phyloP scores from a whole-genome alignment of 2,329 filamentous ascomycete genomes.

The Dendryphion nanum region DNA sequence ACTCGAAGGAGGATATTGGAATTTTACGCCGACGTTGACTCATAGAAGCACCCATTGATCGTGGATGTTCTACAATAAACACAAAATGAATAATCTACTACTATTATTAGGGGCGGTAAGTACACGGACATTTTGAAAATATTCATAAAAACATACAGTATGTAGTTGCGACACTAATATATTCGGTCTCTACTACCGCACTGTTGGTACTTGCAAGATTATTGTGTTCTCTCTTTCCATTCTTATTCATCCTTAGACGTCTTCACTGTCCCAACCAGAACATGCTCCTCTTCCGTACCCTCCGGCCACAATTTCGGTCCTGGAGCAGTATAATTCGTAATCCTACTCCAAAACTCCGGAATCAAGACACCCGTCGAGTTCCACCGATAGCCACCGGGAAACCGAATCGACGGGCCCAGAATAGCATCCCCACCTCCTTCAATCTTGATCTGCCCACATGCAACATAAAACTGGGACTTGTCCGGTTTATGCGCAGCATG shows the following conservation, averaged over 20 bases:
- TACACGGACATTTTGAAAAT: no score
- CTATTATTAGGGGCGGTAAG: no score
- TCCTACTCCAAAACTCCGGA: conserved; percentile 13
- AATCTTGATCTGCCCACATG: conserved; percentile 42
- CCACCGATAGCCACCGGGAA: conserved; percentile 39
- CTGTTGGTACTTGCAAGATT: no score
- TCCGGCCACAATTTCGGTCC: conserved; percentile 7
- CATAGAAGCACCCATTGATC: no score
- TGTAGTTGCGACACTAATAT: no score
- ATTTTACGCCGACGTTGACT: no score
- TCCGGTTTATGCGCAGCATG: conserved; percentile 21
- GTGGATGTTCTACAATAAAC: no score
- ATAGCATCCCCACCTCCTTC: conserved; percentile 25
- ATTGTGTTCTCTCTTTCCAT: no score
- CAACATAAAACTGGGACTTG: conserved; percentile 43
- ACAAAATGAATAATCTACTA: no score
- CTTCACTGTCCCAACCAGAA: conserved; percentile 1
- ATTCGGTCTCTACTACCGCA: no score
- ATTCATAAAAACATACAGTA: no score
- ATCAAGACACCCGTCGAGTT: conserved; percentile 34
- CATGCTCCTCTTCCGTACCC: conserved; percentile 1
- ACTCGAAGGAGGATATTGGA: no score
- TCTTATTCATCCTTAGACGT: background rate
- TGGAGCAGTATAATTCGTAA: conserved; percentile 24
- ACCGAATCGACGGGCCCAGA: conserved; percentile 32